These are phyloP conservation scores for Diphasiastrum complanatum DNA, from an alignment of 83 land plant species.

Conservation along the genomic window DNA sequence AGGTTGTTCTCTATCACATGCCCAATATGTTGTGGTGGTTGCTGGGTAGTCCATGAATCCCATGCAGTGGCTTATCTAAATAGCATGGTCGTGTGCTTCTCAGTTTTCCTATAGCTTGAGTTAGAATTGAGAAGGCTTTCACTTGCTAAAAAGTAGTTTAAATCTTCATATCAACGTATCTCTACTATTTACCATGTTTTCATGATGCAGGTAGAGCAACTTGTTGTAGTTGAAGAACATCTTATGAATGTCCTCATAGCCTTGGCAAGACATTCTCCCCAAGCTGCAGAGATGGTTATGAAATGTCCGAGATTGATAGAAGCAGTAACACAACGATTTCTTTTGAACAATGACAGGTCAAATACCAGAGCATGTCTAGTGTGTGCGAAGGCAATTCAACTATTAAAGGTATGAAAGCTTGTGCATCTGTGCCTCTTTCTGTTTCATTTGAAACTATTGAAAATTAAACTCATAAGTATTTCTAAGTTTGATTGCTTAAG, in stretches of 20 bases:
- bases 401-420: constrained; percentile 16
- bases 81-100: too few species aligned
- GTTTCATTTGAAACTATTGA: background rate
- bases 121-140: too few species aligned
- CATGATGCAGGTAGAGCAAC: constrained; percentile 56
- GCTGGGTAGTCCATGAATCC: too few species aligned
- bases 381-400: constrained; percentile 24
- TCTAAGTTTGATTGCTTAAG: constrained; percentile 1
- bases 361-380: constrained; percentile 4
- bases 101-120: too few species aligned
- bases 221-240: constrained; percentile 56
- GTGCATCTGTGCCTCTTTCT: background rate
- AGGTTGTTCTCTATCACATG: too few species aligned
- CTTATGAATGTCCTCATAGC: constrained; percentile 56
- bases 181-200: background rate
- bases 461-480: background rate
- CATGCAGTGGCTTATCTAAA: too few species aligned
- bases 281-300: constrained; percentile 61
- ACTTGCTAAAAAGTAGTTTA: too few species aligned
- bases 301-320: constrained; percentile 72
- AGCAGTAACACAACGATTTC: constrained; percentile 44
- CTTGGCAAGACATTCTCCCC: constrained; percentile 82
- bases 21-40: too few species aligned
- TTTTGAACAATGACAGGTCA: constrained; percentile 17
- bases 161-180: background rate